A percentile compares a stretch with the other conserved stretches of the same genome.
Conservation (phyloP, 495 filamentous ascomycete species). For the Aspergillus incahuasiensis region DNA sequence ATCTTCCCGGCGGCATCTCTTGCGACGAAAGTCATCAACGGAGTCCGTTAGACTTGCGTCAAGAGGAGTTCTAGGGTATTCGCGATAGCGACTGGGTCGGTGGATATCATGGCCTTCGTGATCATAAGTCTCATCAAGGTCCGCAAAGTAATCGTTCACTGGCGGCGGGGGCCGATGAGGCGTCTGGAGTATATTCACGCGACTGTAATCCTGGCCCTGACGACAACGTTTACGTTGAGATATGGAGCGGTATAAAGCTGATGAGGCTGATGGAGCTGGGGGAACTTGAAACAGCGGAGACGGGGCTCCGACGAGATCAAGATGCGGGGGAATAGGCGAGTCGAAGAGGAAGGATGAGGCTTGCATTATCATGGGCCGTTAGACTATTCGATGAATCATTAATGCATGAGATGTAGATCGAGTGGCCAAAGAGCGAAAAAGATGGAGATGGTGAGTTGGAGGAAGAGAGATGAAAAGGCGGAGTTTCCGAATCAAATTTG, state of each 20-base stretch:
- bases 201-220: conserved; percentile 23
- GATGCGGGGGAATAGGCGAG: conserved; percentile 44
- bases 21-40: conserved; percentile 28
- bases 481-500: conserved; percentile 4
- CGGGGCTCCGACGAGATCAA: conserved; percentile 50
- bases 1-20: conserved; percentile 37
- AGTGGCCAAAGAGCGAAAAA: conserved; percentile 4
- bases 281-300: conserved; percentile 68
- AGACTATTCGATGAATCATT: conserved; percentile 4
- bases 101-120: conserved; percentile 21
- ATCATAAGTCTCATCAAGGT: conserved; percentile 28
- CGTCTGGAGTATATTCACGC: conserved; percentile 23
- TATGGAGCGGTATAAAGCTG: conserved; percentile 55
- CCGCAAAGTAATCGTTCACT: conserved; percentile 37
- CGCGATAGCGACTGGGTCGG: conserved; percentile 42
- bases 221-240: conserved; percentile 40
- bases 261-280: conserved; percentile 57
- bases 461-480: conserved; percentile 2
- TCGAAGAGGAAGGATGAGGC: conserved; percentile 48
- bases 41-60: conserved; percentile 30
- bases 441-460: conserved; percentile 1
- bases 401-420: conserved; percentile 4
- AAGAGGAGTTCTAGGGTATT: conserved; percentile 33
- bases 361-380: conserved; percentile 38
- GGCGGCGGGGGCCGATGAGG: conserved; percentile 50